Evolutionary conservation across 805 yeast genomes (phyloP).

Genomic region (Ogataea pini): DNA sequence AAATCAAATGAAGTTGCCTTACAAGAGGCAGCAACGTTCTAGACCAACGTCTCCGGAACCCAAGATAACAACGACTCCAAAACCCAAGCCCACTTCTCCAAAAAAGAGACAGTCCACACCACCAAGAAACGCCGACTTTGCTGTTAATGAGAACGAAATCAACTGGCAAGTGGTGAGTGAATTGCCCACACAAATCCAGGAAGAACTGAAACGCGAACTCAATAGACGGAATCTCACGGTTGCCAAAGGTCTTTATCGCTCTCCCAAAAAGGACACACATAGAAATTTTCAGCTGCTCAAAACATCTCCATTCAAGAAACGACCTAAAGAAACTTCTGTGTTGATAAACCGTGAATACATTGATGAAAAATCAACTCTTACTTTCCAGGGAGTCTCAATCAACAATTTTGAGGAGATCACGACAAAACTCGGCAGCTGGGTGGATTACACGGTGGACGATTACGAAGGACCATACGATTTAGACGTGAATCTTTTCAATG

Average conservation of each 20-base stretch:
- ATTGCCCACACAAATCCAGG: constrained; percentile 65
- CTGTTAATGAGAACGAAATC: constrained; percentile 34
- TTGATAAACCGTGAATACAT: constrained; percentile 14
- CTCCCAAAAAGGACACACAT: constrained; percentile 24
- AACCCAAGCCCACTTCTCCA: background rate
- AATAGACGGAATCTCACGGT: constrained; percentile 37
- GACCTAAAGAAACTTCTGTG: background rate
- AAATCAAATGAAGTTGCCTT: constrained; percentile 39
- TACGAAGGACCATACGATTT: constrained; percentile 25
- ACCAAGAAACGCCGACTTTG: background rate
- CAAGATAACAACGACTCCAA: too few relatives aligned
- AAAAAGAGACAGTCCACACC: background rate
- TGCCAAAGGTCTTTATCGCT: constrained; percentile 17
- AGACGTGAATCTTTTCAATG: constrained; percentile 31
- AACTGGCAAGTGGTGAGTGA: constrained; percentile 66
- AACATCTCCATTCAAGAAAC: constrained; percentile 12
- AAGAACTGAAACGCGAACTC: constrained; percentile 59
- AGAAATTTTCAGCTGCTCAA: constrained; percentile 12
- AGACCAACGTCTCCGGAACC: background rate
- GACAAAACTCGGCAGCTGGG: constrained; percentile 26
- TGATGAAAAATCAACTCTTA: constrained; percentile 9
- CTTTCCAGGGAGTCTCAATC: constrained; percentile 30
- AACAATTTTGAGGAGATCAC: constrained; percentile 16
- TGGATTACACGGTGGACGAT: constrained; percentile 23
- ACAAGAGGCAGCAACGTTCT: too few relatives aligned